Percentiles rank a stretch among this genome's conserved stretches.
These are phyloP conservation scores for Nematocida homosporus DNA, from an alignment of 371 early-diverging fungal genomes.

Conservation along the genomic window DNA sequence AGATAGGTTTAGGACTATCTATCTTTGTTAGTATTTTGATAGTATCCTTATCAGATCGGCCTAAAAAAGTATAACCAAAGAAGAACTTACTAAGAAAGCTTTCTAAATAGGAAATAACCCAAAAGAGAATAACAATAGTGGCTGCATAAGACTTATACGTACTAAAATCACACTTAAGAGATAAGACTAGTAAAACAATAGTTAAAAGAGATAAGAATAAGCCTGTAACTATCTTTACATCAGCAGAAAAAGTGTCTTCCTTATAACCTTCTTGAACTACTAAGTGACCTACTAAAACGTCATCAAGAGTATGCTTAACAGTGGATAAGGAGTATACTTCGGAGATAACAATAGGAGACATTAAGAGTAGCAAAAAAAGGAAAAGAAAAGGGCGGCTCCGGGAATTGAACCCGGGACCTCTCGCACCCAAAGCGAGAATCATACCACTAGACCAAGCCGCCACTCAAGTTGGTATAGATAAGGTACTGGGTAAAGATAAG, in stretches of 20 bases:
- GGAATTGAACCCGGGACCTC: conserved; percentile 68
- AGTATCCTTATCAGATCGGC: not conserved
- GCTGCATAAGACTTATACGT: not conserved
- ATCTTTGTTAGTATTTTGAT: conserved; percentile 26
- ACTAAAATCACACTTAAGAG: not conserved
- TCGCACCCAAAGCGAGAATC: conserved; percentile 68
- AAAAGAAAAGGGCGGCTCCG: conserved; percentile 65
- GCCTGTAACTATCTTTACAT: conserved; percentile 12
- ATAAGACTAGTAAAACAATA: not conserved
- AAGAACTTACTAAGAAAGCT: not conserved
- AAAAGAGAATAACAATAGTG: conserved; percentile 5
- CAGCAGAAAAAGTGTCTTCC: not conserved
- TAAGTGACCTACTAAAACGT: not conserved
- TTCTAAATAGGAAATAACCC: conserved; percentile 7
- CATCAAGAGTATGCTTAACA: conserved; percentile 30
- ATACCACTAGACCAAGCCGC: conserved; percentile 69
- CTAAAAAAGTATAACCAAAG: conserved; percentile 30
- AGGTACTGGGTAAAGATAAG: not conserved
- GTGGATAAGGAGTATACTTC: conserved; percentile 21
- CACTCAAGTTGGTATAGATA: conserved; percentile 18
- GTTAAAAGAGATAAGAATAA: not conserved
- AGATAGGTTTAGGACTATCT: conserved; percentile 3
- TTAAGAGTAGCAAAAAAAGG: conserved; percentile 7
- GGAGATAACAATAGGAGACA: not conserved
- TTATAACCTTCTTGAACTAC: not conserved